phyloP scores from a whole-genome alignment of 371 early-diverging fungal species.

The Amoeboradix gromovi region DNA sequence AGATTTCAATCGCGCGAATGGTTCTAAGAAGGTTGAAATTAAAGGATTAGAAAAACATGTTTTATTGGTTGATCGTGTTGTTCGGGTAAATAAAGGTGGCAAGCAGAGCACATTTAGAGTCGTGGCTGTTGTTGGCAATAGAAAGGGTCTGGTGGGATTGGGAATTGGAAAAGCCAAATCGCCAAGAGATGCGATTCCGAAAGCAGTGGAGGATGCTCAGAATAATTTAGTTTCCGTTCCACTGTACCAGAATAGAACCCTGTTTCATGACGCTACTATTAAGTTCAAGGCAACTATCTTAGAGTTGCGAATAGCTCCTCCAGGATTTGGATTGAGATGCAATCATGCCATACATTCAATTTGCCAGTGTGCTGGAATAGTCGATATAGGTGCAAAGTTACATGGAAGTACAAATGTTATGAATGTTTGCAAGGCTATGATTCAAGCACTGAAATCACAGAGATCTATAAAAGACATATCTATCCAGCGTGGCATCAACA shows the following conservation, averaged over 20 bases:
- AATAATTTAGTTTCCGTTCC: not conserved
- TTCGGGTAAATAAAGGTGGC: not conserved
- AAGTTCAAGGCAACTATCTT: not conserved
- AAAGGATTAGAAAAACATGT: not conserved
- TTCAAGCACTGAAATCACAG: conserved; percentile 64
- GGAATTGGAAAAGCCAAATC: not conserved
- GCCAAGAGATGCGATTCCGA: conserved; percentile 1
- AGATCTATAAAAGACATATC: conserved; percentile 59
- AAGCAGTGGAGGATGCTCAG: not conserved
- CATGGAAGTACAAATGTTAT: conserved; percentile 71
- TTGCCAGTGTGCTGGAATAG: conserved; percentile 66
- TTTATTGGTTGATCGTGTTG: not conserved
- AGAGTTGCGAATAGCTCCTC: not conserved
- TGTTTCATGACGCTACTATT: not conserved
- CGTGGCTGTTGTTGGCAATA: not conserved
- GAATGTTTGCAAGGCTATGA: conserved; percentile 87
- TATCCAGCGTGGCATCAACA: conserved; percentile 49
- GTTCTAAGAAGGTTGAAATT: not conserved
- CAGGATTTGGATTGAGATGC: conserved; percentile 64
- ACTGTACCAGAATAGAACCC: not conserved
- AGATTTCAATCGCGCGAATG: not conserved
- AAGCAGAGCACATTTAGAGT: not conserved
- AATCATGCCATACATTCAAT: conserved; percentile 80
- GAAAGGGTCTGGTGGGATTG: not conserved
- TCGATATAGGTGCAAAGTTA: conserved; percentile 69